Evolutionary conservation across 257 asterid species (phyloP), one percentile per base, ranked within the genome.

Genomic region (Solanum chiquidenum): DNA sequence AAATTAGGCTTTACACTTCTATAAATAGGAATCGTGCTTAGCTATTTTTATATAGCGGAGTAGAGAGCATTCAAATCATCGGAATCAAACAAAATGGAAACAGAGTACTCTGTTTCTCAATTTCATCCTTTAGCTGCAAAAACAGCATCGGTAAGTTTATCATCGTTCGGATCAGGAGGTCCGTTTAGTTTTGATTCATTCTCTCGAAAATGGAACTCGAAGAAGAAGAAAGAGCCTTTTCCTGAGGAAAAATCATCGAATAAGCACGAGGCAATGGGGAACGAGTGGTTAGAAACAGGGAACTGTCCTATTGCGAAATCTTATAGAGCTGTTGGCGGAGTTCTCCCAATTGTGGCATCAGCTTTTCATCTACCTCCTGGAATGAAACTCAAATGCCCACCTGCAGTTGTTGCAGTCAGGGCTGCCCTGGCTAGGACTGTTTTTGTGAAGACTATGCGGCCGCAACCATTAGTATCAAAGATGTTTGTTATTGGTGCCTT

Each of bases 161-260:
- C 98, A 64, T 90, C 92, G 76, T 94, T 95, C 88, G 94, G 98
- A 88, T 93, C 93, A 4, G 96, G 95, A 85, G 98, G 98, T 71
- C 95, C 95, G 18, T 95, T 95, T 64, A 89, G 96, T 87, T 95
- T 95, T 86, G 88, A 91, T 89, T 92, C 94, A 29, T 86, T 95
- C 91, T 90, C 91, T 34, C 89, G 68, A 27, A 90, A 83, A n/a
- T 75, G 89, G 87, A 92, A 95, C 87, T 84, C 40, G 79, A 93
- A 90, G 90, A 92, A 91, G 91, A 93, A 91, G 89, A 91, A 90
- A 46, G 92, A 91, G 5, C 75, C 90, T 38, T 14, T 91, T 9
- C 9, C 49, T 40, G 20, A 12, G 92, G 92, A 93, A 25, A 90
- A 92, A 83, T 87, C 94, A 8, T 90, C 93, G 21, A 92, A 93